These are phyloP conservation scores for Naegleria fowleri DNA, from an alignment of 208 protist genomes.

Conservation along the genomic window DNA sequence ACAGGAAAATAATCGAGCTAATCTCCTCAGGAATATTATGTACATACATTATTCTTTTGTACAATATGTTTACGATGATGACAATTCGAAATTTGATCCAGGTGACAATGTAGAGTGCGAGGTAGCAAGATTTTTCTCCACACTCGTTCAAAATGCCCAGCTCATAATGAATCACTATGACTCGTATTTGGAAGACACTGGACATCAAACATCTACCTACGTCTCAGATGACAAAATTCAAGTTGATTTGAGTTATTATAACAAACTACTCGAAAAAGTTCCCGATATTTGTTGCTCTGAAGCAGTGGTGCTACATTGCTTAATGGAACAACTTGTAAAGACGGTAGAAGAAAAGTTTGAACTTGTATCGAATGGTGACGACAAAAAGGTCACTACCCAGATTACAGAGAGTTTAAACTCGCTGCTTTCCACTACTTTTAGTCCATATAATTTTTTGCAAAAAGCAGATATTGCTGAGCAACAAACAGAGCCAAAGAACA, in stretches of 20 bases:
- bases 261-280: neutral
- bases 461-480: neutral
- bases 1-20: neutral
- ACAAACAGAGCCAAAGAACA: neutral
- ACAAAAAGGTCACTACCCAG: neutral
- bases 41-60: neutral
- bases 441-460: neutral
- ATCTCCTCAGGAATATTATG: neutral
- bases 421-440: neutral
- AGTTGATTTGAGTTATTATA: neutral
- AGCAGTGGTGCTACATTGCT: neutral
- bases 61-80: neutral
- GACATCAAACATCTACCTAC: neutral
- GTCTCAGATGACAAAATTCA: neutral
- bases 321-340: neutral
- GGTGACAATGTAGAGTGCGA: neutral
- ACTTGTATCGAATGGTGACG: neutral
- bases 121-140: neutral
- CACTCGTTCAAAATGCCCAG: neutral
- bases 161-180: neutral
- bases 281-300: neutral
- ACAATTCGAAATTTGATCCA: neutral
- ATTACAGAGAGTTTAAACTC: neutral
- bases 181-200: neutral
- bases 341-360: neutral